Evolutionary conservation across 2,329 filamentous ascomycete genomes (phyloP).

Genomic region (Exophiala lecanii-corni): DNA sequence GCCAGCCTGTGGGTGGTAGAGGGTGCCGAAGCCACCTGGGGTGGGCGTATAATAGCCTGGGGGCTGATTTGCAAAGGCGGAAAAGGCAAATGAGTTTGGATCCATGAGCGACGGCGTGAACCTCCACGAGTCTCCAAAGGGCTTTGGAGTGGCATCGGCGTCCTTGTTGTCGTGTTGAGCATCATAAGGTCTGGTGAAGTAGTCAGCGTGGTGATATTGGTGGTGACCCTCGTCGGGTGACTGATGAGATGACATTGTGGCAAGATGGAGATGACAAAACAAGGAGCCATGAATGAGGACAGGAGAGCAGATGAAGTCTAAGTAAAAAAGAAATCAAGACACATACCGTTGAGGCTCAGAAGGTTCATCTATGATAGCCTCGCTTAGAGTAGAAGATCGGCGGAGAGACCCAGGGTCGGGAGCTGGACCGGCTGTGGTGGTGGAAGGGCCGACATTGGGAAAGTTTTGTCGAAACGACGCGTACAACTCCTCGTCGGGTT

Average conservation of each 20-base stretch:
- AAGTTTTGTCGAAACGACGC: conserved; percentile 80
- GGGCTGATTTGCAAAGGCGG: conserved; percentile 71
- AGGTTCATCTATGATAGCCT: conserved; percentile 26
- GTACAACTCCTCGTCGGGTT: conserved; percentile 79
- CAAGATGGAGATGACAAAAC: conserved; percentile 5
- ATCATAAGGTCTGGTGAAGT: conserved; percentile 38
- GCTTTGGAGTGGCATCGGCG: conserved; percentile 76
- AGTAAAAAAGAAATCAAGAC: conserved; percentile 16
- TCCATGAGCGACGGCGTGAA: conserved; percentile 89
- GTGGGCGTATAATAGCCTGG: conserved; percentile 86
- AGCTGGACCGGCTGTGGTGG: conserved; percentile 42
- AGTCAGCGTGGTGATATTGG: conserved; percentile 15
- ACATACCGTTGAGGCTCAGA: conserved; percentile 25
- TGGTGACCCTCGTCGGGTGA: conserved; percentile 9
- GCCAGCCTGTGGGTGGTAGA: conserved; percentile 78
- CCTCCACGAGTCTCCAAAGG: conserved; percentile 74
- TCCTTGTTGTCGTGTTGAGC: conserved; percentile 59
- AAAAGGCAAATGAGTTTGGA: conserved; percentile 75
- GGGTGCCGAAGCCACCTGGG: conserved; percentile 70
- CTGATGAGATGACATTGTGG: conserved; percentile 17
- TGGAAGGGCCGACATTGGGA: conserved; percentile 62
- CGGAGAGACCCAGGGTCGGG: conserved; percentile 39
- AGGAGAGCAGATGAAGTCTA: conserved; percentile 9
- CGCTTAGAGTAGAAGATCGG: conserved; percentile 28
- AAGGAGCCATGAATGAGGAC: conserved; percentile 4